phyloP scores from a whole-genome alignment of 108 stramenopile species.

The Cylindrotheca fusiformis region DNA sequence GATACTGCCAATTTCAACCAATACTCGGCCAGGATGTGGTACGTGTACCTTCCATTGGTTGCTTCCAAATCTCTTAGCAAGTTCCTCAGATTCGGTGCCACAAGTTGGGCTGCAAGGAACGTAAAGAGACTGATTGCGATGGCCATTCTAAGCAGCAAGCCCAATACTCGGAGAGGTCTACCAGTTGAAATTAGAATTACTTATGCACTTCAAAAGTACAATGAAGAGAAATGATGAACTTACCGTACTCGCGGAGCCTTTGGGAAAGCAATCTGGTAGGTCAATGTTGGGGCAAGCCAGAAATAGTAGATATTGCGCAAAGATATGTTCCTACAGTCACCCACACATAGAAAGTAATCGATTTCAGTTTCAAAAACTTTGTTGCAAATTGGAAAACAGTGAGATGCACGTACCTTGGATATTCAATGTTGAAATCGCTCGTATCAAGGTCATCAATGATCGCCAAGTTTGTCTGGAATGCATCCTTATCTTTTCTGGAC shows the following conservation, averaged over 20 bases:
- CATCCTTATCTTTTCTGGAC: conserved; percentile 12
- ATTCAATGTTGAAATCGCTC: conserved; percentile 34
- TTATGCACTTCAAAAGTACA: no score
- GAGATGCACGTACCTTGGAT: conserved; percentile 51
- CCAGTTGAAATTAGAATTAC: no score
- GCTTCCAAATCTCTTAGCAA: conserved; percentile 64
- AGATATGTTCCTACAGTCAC: conserved; percentile 58
- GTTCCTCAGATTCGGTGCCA: conserved; percentile 53
- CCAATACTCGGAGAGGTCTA: conserved; percentile 35
- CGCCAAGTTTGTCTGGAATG: conserved; percentile 34
- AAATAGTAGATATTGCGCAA: conserved; percentile 79
- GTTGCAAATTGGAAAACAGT: no score
- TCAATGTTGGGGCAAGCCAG: conserved; percentile 86
- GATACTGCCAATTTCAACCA: conserved; percentile 77
- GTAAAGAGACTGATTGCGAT: conserved; percentile 41
- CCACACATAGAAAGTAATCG: no score
- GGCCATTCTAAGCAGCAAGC: conserved; percentile 50
- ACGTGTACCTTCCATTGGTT: conserved; percentile 39
- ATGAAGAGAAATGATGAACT: no score
- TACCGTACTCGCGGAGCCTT: conserved; percentile 45
- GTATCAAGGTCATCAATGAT: conserved; percentile 67
- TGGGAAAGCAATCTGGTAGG: conserved; percentile 85
- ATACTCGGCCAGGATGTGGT: conserved; percentile 63
- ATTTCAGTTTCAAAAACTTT: no score
- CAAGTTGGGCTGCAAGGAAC: conserved; percentile 69